These are phyloP conservation scores for Pterocarpus santalinus DNA, from an alignment of 306 rosid species.

Conservation along the genomic window DNA sequence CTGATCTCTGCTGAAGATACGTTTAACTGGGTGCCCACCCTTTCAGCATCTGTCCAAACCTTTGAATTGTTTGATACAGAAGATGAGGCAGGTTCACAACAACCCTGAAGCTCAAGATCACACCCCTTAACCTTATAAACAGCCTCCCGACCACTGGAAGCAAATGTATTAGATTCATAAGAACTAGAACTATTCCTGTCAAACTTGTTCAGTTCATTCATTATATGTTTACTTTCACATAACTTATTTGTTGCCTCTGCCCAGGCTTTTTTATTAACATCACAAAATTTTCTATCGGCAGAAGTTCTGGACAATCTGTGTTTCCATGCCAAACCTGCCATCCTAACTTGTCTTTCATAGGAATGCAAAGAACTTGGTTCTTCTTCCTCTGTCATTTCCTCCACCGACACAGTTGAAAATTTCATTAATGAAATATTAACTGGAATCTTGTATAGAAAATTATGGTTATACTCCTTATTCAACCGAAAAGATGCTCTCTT, in stretches of 20 bases:
- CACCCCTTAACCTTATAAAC: slow-evolving; percentile 19
- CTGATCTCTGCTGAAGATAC: slow-evolving; percentile 14
- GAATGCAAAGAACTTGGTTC: slow-evolving; percentile 33
- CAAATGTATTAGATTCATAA: slow-evolving; percentile 29
- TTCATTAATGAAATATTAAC: slow-evolving; percentile 40
- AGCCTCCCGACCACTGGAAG: slow-evolving; percentile 39
- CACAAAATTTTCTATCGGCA: neutral
- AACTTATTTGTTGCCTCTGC: neutral
- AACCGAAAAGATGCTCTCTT: slow-evolving; percentile 53
- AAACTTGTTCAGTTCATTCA: neutral
- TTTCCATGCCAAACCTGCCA: neutral
- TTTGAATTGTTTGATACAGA: slow-evolving; percentile 39
- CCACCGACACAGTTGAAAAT: slow-evolving; percentile 52
- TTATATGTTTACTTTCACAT: slow-evolving; percentile 25
- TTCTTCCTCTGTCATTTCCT: slow-evolving; percentile 43
- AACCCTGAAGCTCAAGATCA: slow-evolving; percentile 38
- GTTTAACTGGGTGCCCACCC: slow-evolving; percentile 21
- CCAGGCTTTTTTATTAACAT: slow-evolving; percentile 41
- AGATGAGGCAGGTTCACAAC: slow-evolving; percentile 41
- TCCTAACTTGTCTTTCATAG: slow-evolving; percentile 23
- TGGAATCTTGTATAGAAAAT: slow-evolving; percentile 38
- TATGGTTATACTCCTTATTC: slow-evolving; percentile 37
- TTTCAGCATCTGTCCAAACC: slow-evolving; percentile 39
- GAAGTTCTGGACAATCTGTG: neutral
- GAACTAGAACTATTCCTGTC: slow-evolving; percentile 4